Conservation (phyloP, 169 alveolate species). For the Plasmodium coatneyi region DNA sequence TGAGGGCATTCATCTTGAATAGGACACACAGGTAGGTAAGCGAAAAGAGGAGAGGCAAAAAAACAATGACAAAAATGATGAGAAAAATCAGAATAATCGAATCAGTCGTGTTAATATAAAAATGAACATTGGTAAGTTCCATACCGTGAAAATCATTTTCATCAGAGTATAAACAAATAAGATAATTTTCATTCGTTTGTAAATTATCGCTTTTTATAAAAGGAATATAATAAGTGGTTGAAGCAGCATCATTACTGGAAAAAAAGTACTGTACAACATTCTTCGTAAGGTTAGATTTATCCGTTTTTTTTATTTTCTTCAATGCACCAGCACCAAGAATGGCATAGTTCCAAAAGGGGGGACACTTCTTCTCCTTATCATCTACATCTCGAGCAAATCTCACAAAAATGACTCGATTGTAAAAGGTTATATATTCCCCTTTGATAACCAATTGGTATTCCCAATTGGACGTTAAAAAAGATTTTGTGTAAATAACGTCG, state of each 20-base stretch:
- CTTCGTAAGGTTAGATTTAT: not conserved
- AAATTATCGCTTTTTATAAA: conserved; percentile 60
- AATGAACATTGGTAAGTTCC: conserved; percentile 42
- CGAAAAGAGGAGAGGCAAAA: conserved; percentile 55
- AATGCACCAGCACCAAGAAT: conserved; percentile 57
- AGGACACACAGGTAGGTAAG: conserved; percentile 47
- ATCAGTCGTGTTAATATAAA: conserved; percentile 60
- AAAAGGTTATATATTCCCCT: conserved; percentile 40
- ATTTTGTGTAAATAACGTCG: conserved; percentile 51
- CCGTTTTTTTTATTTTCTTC: conserved; percentile 24
- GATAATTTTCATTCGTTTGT: conserved; percentile 51
- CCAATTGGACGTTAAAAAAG: conserved; percentile 71
- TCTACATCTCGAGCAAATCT: conserved; percentile 11
- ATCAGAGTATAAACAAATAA: conserved; percentile 65
- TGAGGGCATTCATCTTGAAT: conserved; percentile 36
- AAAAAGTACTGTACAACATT: conserved; percentile 21
- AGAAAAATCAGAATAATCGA: conserved; percentile 53
- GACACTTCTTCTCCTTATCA: conserved; percentile 15
- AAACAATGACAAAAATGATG: conserved; percentile 52
- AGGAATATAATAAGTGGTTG: conserved; percentile 30
- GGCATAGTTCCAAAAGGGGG: conserved; percentile 70
- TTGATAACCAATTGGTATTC: conserved; percentile 26
- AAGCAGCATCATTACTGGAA: conserved; percentile 9
- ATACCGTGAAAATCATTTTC: conserved; percentile 75
- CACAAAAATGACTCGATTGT: conserved; percentile 45